phyloP scores from a whole-genome alignment of 768 basidiomycete genomes.

The Asterophora lycoperdoides region DNA sequence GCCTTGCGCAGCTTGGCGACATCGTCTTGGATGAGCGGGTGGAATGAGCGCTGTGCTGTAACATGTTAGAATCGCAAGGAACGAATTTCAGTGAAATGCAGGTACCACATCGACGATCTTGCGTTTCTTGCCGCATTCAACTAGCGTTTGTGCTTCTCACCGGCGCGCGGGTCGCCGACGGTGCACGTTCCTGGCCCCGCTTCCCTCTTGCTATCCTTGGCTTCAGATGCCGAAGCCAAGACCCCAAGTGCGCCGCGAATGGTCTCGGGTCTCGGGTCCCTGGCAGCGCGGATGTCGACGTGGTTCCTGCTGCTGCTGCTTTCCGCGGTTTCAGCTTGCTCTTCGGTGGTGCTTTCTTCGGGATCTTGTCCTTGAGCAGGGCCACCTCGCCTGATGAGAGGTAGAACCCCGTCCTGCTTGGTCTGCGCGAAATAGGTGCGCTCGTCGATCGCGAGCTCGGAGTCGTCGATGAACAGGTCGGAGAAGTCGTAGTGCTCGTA shows the following conservation, averaged over 20 bases:
- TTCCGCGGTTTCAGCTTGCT: constrained; percentile 32
- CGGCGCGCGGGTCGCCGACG: constrained; percentile 31
- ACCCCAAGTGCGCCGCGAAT: background rate
- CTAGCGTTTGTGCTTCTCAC: constrained; percentile 55
- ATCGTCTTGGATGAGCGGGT: constrained; percentile 59
- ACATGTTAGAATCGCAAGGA: no score
- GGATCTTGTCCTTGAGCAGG: constrained; percentile 73
- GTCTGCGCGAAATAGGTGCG: constrained; percentile 89
- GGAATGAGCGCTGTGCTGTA: constrained; percentile 64
- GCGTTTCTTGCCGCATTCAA: constrained; percentile 64
- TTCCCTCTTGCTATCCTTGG: constrained; percentile 2
- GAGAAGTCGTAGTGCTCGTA: constrained; percentile 85
- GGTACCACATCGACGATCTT: constrained; percentile 64
- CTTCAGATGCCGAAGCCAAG: constrained; percentile 8
- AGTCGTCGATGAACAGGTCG: constrained; percentile 98
- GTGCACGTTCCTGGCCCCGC: constrained; percentile 1
- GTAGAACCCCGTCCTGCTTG: constrained; percentile 89
- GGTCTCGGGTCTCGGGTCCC: background rate
- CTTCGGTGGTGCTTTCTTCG: constrained; percentile 71
- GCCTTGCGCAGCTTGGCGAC: no score
- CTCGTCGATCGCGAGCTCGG: constrained; percentile 86
- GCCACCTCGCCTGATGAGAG: constrained; percentile 88
- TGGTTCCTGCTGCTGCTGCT: no score
- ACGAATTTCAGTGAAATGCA: no score
- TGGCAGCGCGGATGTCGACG: no score